Percentiles rank a stretch among this genome's conserved stretches.
phyloP scores from a whole-genome alignment of 768 basidiomycete genomes.

The Cubamyces sp. region DNA sequence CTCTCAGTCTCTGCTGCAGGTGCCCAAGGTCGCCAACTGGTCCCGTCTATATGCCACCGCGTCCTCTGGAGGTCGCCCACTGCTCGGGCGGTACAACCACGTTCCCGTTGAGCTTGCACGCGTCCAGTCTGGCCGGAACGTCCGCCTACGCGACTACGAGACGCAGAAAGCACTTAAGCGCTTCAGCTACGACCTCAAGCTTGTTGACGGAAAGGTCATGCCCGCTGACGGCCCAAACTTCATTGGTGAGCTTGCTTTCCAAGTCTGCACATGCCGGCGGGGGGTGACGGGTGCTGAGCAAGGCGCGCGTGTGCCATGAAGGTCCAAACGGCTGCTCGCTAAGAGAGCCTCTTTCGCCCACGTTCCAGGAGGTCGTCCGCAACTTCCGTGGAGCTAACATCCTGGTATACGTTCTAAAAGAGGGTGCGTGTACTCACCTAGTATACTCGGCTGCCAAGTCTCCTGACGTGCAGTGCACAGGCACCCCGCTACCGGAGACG shows the following conservation, averaged over 20 bases:
- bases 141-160: constrained; percentile 9
- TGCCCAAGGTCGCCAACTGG: neutral
- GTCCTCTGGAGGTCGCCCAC: neutral
- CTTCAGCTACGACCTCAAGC: constrained; percentile 7
- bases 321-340: constrained; percentile 13
- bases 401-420: constrained; percentile 9
- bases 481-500: constrained; percentile 2
- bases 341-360: constrained; percentile 1
- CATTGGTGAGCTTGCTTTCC: neutral
- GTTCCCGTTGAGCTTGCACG: constrained; percentile 7
- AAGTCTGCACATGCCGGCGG: neutral
- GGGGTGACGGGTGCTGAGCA: constrained; percentile 1
- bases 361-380: constrained; percentile 15
- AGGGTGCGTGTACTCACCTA: neutral
- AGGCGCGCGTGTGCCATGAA: neutral
- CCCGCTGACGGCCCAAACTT: constrained; percentile 5
- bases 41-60: neutral
- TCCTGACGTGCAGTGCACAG: neutral
- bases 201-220: constrained; percentile 1
- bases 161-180: constrained; percentile 9
- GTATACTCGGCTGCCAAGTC: neutral
- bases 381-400: constrained; percentile 7
- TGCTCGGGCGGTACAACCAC: constrained; percentile 8
- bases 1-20: neutral
- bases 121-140: constrained; percentile 4